These are phyloP conservation scores for Eragrostis tef DNA, from an alignment of 202 grass and related monocot genomes.

Conservation along the genomic window DNA sequence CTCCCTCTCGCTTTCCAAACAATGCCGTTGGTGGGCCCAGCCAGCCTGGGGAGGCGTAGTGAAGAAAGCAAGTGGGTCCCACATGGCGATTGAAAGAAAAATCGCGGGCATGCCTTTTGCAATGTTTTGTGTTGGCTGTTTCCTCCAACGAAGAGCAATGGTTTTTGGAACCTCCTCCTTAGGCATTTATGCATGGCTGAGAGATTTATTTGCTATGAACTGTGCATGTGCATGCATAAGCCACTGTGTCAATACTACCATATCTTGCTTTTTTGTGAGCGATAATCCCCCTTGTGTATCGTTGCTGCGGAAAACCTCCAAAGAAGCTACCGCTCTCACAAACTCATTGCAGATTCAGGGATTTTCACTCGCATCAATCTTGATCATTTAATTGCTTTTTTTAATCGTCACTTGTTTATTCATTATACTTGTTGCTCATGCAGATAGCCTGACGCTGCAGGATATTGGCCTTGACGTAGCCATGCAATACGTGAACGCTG, in stretches of 20 bases:
- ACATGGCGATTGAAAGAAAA: background rate
- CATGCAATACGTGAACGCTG: conserved; percentile 47
- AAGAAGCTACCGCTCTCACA: background rate
- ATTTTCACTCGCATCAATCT: background rate
- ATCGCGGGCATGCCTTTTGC: background rate
- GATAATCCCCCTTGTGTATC: background rate
- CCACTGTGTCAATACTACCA: background rate
- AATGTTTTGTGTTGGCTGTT: background rate
- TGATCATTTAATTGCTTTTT: background rate
- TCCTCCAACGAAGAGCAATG: background rate
- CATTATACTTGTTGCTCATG: background rate
- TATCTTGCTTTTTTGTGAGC: background rate
- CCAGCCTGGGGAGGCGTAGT: background rate
- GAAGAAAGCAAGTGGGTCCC: background rate
- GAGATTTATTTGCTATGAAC: background rate
- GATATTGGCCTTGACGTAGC: conserved; percentile 56
- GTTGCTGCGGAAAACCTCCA: background rate
- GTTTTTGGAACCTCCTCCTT: background rate
- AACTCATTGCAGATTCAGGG: background rate
- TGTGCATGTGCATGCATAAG: background rate
- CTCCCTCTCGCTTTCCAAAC: background rate
- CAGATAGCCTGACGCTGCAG: conserved; percentile 53
- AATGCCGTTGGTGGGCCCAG: background rate
- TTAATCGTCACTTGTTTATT: background rate
- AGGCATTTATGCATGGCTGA: background rate